phyloP scores from a whole-genome alignment of 257 asterid species.

The Penstemon davidsonii region DNA sequence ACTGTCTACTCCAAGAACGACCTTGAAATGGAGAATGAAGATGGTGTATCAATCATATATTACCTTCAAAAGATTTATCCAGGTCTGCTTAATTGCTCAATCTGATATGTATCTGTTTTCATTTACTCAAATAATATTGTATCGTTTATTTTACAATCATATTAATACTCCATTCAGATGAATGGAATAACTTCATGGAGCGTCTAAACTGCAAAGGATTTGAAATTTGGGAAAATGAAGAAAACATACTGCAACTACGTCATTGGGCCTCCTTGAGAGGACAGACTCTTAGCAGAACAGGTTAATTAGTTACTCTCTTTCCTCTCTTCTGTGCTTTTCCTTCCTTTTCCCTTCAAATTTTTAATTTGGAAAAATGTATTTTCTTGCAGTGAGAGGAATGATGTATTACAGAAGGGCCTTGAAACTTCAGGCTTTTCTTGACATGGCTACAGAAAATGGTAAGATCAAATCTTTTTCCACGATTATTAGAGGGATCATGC shows the following conservation, averaged over 20 bases:
- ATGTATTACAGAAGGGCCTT: conserved; percentile 97
- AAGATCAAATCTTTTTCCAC: conserved; percentile 23
- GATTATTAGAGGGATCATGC: conserved; percentile 19
- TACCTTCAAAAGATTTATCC: conserved; percentile 93
- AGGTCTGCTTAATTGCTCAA: conserved; percentile 50
- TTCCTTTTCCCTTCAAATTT: conserved; percentile 20
- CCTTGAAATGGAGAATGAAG: conserved; percentile 97
- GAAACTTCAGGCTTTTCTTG: conserved; percentile 98
- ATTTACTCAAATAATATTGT: conserved; percentile 11
- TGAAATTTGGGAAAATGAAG: conserved; percentile 85
- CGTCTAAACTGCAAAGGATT: conserved; percentile 74
- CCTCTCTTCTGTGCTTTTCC: not conserved
- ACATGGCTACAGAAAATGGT: conserved; percentile 93
- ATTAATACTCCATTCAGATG: conserved; percentile 57
- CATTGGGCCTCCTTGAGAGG: conserved; percentile 99
- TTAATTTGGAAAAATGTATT: conserved; percentile 18
- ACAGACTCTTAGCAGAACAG: conserved; percentile 95
- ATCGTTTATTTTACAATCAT: conserved; percentile 16
- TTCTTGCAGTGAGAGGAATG: conserved; percentile 92
- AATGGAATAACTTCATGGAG: conserved; percentile 93
- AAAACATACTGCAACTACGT: conserved; percentile 83
- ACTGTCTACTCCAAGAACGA: conserved; percentile 92
- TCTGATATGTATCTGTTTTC: conserved; percentile 23
- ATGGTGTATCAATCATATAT: conserved; percentile 84
- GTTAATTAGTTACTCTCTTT: conserved; percentile 34